phyloP scores from a whole-genome alignment of 1,139 yeast genomes.

The Petasospora fabianii region DNA sequence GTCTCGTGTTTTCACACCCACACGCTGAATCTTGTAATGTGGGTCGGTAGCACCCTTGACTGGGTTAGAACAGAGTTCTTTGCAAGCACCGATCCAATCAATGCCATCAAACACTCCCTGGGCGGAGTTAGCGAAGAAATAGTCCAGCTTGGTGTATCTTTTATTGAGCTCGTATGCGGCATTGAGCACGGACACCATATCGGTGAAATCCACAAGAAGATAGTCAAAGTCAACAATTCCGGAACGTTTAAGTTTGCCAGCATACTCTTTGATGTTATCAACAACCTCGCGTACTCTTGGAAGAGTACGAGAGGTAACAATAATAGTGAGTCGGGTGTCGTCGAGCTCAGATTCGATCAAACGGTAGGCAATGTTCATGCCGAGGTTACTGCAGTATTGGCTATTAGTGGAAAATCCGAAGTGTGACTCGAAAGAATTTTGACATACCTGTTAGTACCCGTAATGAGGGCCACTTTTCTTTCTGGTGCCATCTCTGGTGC shows the following conservation, averaged over 20 bases:
- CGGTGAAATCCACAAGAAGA: constrained; percentile 79
- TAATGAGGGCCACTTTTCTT: constrained; percentile 47
- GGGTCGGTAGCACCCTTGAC: constrained; percentile 81
- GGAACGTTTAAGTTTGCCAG: constrained; percentile 39
- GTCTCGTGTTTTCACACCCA: constrained; percentile 68
- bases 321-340: constrained; percentile 59
- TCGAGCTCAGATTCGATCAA: constrained; percentile 57
- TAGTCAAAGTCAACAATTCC: constrained; percentile 81
- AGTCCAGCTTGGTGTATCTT: constrained; percentile 65
- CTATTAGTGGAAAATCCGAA: not conserved
- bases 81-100: constrained; percentile 75
- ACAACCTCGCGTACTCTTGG: constrained; percentile 83
- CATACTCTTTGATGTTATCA: constrained; percentile 50
- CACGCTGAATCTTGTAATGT: constrained; percentile 73
- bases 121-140: constrained; percentile 82
- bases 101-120: constrained; percentile 85
- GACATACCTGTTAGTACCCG: constrained; percentile 55
- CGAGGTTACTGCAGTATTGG: constrained; percentile 57
- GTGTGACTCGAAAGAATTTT: not conserved
- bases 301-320: constrained; percentile 85
- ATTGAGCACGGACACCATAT: constrained; percentile 78
- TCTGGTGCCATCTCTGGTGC: constrained; percentile 14
- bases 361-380: constrained; percentile 79
- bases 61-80: constrained; percentile 62
- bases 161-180: constrained; percentile 69